Conservation (phyloP, 768 basidiomycete species). For the Termitomyces heimii region DNA sequence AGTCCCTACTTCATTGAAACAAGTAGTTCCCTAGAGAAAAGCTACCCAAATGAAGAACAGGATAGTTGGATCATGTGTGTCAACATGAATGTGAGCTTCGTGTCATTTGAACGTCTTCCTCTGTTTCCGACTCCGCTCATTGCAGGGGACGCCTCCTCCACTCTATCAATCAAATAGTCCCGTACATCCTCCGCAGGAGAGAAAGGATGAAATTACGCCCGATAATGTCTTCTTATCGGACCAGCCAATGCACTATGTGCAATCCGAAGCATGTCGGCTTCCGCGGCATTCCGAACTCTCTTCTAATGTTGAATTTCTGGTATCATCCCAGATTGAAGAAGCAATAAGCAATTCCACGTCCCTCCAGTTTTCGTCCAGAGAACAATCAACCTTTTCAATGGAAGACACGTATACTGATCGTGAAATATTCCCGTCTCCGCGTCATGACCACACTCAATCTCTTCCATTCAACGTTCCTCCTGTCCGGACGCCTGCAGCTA, state of each 20-base stretch:
- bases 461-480: not conserved
- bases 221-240: not conserved
- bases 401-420: too few relatives aligned
- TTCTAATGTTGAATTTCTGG: slow-evolving; percentile 15
- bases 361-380: not conserved
- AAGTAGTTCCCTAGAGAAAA: not conserved
- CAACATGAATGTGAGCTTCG: not conserved
- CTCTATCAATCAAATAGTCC: too few relatives aligned
- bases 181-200: not conserved
- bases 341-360: not conserved
- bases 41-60: too few relatives aligned
- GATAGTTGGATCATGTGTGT: not conserved
- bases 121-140: not conserved
- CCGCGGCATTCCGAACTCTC: slow-evolving; percentile 22
- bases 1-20: not conserved
- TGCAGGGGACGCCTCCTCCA: not conserved
- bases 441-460: not conserved
- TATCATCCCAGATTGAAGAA: not conserved
- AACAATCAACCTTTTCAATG: not conserved
- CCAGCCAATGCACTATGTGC: not conserved
- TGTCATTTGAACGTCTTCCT: not conserved
- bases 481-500: not conserved
- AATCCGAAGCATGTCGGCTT: slow-evolving; percentile 4
- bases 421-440: not conserved
- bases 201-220: not conserved